Conservation (phyloP, 805 yeast genomes). For the Lipomyces kockii region DNA sequence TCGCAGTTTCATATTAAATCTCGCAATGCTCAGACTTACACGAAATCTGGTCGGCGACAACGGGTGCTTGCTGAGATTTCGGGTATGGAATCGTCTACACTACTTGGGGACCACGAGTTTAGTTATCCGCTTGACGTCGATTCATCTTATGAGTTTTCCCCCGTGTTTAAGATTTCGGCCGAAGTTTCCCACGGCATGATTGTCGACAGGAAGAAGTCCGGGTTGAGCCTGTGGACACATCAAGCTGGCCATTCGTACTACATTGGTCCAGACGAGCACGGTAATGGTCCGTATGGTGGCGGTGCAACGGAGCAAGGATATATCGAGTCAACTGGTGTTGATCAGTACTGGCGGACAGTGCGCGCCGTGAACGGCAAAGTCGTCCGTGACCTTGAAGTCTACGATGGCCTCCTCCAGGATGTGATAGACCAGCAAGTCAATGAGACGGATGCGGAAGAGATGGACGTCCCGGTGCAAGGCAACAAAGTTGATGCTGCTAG, state of each 20-base stretch:
- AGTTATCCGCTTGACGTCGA: conserved; percentile 26
- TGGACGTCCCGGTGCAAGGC: background rate
- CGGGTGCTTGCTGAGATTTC: conserved; percentile 16
- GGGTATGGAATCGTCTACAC: background rate
- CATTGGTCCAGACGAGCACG: conserved; percentile 20
- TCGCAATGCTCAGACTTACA: conserved; percentile 13
- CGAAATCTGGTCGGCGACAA: conserved; percentile 22
- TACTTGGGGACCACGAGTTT: conserved; percentile 16
- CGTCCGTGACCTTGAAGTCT: conserved; percentile 27
- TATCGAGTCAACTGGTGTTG: conserved; percentile 2
- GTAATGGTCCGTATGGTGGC: conserved; percentile 35
- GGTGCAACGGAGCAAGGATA: conserved; percentile 32
- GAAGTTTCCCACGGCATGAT: conserved; percentile 23
- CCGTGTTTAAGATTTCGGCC: conserved; percentile 23
- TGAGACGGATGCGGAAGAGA: conserved; percentile 2
- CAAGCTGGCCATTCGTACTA: conserved; percentile 33
- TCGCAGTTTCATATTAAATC: conserved; percentile 13
- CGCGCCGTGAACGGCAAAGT: conserved; percentile 32
- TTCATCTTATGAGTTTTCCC: conserved; percentile 23
- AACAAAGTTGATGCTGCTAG: background rate
- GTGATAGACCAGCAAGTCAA: background rate
- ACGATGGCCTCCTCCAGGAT: background rate
- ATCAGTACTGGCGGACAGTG: conserved; percentile 32
- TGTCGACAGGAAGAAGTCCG: background rate
- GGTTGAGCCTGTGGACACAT: conserved; percentile 25